Base-by-base conservation (phyloP, 192 early-diverging fungal species). In the Allomyces macrogynus region DNA sequence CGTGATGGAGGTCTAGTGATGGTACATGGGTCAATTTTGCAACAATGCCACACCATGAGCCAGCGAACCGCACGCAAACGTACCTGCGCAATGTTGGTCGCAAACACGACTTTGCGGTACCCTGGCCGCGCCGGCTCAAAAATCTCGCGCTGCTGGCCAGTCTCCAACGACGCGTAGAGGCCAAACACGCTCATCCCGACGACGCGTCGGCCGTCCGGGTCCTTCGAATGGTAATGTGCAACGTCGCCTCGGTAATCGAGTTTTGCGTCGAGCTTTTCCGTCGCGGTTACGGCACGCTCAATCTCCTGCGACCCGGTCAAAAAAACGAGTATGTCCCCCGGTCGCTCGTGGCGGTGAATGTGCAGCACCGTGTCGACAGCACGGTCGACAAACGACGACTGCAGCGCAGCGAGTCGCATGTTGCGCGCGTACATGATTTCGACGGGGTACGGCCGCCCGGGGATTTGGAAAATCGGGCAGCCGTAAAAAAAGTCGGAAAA, bases 401-500 rank as follows among this genome's bases (percentile, higher is more conserved):
- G 32, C 43, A 66, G 54, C 23, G 12, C 23, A 10, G 65, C 65
- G 0, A 78, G 71, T 1, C 89, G 82, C 66, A 67, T 66, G 40
- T 77, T 73, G 14, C 71, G 72, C 10, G 71, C 72, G 63, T 83
- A 79, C 26, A 76, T 66, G 43, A 77, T 75, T 43, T 78, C 66
- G 10, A 83, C 75, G 5, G 76, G 75, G 64, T 71, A 81, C 4
- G 81, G 83, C 64, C 89, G 76, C 57, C 87, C 90, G 4, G 89
- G 89, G 4, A 92, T 80, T 5, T 67, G 66, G 70, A 89, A 91
- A 16, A 89, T 82, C 1, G 90, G 87, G 22, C 85, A 88, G 10
- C 81, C 83, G 32, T 81, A 77, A 69, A 92, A 93, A 67, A 85
- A 93, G 63, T 82, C 83, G 18, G 79, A 84, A 63, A 93, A 93